phyloP scores from a whole-genome alignment of 176 grass and related monocot species.

The Coix lacrymajobi region DNA sequence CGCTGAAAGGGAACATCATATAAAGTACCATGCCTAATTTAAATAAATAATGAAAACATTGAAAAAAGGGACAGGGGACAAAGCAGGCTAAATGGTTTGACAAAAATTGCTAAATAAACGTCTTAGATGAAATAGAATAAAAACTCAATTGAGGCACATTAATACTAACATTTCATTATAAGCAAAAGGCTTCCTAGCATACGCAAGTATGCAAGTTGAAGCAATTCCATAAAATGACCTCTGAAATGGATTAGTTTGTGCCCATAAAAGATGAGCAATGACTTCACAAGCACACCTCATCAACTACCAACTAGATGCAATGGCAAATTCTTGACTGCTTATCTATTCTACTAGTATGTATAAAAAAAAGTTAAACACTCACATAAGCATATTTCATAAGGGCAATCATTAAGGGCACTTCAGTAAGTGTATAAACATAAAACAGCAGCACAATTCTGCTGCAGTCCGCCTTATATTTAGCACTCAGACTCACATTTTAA shows the following conservation, averaged over 20 bases:
- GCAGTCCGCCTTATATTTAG: background rate
- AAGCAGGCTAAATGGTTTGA: background rate
- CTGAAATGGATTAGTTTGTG: background rate
- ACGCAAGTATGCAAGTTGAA: background rate
- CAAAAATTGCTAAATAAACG: background rate
- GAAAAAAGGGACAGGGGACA: background rate
- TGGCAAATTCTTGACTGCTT: background rate
- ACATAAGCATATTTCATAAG: background rate
- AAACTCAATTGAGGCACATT: constrained; percentile 6
- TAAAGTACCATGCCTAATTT: background rate
- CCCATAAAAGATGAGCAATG: constrained; percentile 2
- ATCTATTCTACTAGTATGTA: background rate
- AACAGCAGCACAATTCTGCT: background rate
- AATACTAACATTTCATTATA: background rate
- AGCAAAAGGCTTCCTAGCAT: background rate
- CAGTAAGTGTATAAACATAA: background rate
- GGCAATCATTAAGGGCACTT: background rate
- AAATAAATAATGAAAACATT: background rate
- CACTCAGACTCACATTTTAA: background rate
- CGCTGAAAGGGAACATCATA: background rate
- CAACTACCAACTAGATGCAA: background rate
- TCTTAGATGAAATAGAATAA: background rate
- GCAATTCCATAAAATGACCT: background rate
- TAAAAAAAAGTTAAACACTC: background rate
- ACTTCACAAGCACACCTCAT: background rate